Evolutionary conservation across 2,329 filamentous ascomycete species (phyloP), one percentile per base, ranked within the genome.

Genomic region (Coniochaeta sp.): DNA sequence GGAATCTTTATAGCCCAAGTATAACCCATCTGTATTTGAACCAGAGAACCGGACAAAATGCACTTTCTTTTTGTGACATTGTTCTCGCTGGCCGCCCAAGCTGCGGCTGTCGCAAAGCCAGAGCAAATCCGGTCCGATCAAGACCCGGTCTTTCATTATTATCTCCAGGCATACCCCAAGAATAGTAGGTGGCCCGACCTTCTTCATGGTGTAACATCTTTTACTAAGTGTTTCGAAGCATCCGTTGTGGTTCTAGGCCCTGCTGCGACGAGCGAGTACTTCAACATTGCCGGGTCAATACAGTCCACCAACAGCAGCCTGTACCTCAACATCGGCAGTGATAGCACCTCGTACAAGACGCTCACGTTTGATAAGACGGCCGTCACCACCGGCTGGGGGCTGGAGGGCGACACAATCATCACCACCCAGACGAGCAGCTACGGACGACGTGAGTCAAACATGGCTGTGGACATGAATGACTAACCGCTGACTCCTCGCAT

Each of bases 61-160:
- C 47, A 9, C 5, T 6, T 5, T 17, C 47, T 52, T 17, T 16
- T 52, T 7, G 47, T 31, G 47, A 24, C 47, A 3, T 12, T 52
- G 22, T 31, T 52, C 47, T 5, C 47, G 24, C 14, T 12, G 8
- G 22, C 47, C 3, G 47, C 17, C 14, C 47, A 52, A 14, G 47
- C 9, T 7, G 47, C 47, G 24, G 47, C 47, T 7, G 24, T 52
- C 22, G 47, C 47, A 17, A 79, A 79, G 58, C 71, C 78, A 14
- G 76, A 79, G 67, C 77, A 79, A 66, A 80, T 82, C 62, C 79
- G 80, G 36, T 76, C 76, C 40, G 79, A 82, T 9, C 69, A 72
- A 60, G 72, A 74, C 7, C 81, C 81, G 2, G 77, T 82, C 60
- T 82, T 77, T 63, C 81, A 84, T 66, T 73, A 79, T 24, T 83